Conservation (phyloP, 805 yeast genomes). For the Myxozyma melibiosi region DNA sequence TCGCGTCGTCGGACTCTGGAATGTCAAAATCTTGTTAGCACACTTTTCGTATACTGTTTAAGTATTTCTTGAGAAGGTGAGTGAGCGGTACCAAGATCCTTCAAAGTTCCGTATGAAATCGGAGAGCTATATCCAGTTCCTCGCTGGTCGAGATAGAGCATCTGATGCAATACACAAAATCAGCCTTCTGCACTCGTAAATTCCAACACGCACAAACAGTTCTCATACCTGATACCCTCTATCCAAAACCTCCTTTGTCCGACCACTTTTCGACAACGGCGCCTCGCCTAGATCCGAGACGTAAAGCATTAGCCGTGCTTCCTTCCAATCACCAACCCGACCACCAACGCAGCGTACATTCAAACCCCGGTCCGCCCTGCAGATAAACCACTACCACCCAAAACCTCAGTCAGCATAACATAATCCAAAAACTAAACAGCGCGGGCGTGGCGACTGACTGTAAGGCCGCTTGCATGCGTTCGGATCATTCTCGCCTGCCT, state of each 20-base stretch:
- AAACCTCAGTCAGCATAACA: neutral
- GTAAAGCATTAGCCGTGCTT: neutral
- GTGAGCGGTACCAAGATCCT: constrained; percentile 9
- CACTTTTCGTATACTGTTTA: too few relatives aligned
- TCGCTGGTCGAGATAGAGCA: constrained; percentile 57
- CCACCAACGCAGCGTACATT: constrained; percentile 17
- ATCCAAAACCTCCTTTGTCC: constrained; percentile 46
- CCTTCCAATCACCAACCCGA: neutral
- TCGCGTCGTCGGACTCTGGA: constrained; percentile 36
- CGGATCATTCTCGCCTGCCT: constrained; percentile 18
- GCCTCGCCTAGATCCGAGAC: constrained; percentile 34
- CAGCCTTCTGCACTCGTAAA: neutral
- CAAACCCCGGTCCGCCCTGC: constrained; percentile 34
- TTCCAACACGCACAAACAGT: neutral
- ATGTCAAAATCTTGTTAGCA: neutral
- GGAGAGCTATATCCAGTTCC: constrained; percentile 63
- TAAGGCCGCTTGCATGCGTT: constrained; percentile 26
- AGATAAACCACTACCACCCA: constrained; percentile 26
- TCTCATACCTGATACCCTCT: constrained; percentile 39
- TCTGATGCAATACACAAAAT: constrained; percentile 38
- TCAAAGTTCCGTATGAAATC: constrained; percentile 43
- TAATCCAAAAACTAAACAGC: neutral
- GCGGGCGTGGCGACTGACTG: constrained; percentile 23
- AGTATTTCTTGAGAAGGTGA: too few relatives aligned
- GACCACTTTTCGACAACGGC: constrained; percentile 45